A percentile compares a stretch with the other conserved stretches of the same genome.
phyloP scores from a whole-genome alignment of 1,284 basidiomycete genomes.

The Papiliotrema nemorosa region DNA sequence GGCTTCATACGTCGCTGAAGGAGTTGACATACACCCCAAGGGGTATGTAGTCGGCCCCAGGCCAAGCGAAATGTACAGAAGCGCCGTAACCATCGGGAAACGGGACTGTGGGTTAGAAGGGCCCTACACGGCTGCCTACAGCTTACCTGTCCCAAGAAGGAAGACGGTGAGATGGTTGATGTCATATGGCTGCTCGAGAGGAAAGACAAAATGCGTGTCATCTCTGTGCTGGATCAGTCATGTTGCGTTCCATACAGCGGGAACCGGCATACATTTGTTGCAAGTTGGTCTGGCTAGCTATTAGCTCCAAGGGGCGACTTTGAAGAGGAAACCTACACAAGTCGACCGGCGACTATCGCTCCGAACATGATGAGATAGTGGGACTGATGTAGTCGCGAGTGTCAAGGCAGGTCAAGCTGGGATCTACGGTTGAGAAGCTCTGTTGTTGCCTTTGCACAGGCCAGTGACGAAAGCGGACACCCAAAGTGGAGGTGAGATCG shows the following conservation, averaged over 20 bases:
- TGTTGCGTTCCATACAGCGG: not conserved
- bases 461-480: too few relatives aligned
- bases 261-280: conserved; percentile 41
- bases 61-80: conserved; percentile 85
- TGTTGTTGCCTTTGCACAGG: too few relatives aligned
- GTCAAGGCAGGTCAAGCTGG: too few relatives aligned
- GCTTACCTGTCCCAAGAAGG: conserved; percentile 71
- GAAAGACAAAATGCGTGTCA: conserved; percentile 79
- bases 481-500: too few relatives aligned
- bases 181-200: conserved; percentile 67
- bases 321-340: conserved; percentile 37
- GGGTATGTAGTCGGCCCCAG: conserved; percentile 79
- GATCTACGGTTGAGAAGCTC: too few relatives aligned
- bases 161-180: conserved; percentile 91
- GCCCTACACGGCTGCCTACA: not conserved
- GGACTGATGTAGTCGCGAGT: not conserved
- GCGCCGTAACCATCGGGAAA: conserved; percentile 87
- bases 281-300: conserved; percentile 45
- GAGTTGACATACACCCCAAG: conserved; percentile 81
- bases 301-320: not conserved
- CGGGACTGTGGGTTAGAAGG: conserved; percentile 54
- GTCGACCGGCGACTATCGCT: conserved; percentile 47
- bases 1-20: not conserved
- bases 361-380: conserved; percentile 41
- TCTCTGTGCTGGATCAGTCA: conserved; percentile 42